Evolutionary conservation across 164 flowering plant genomes (phyloP).

Genomic region (Vitis cinerea): DNA sequence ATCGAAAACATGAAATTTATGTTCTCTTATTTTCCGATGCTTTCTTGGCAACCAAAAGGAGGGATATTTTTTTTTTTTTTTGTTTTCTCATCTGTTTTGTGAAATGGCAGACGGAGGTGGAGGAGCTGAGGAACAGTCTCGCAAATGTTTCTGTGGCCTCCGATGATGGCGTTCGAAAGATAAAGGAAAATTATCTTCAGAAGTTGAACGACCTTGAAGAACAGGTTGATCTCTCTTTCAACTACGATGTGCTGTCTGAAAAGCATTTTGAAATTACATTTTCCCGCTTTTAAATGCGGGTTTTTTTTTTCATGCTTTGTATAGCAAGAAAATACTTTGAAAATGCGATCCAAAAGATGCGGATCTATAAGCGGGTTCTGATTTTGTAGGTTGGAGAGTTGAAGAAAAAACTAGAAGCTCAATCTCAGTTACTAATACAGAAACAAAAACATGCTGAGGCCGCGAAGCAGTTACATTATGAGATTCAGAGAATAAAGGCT

Average conservation of each 20-base stretch:
- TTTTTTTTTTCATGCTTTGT: neutral
- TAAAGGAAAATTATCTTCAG: constrained; percentile 68
- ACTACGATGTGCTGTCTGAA: neutral
- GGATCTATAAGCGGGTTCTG: neutral
- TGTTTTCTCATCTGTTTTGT: constrained; percentile 2
- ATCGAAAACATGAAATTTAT: neutral
- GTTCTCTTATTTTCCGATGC: neutral
- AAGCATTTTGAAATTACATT: neutral
- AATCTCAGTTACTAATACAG: constrained; percentile 66
- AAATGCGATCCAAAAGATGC: no score
- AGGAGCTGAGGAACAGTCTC: constrained; percentile 54
- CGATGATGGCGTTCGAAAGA: constrained; percentile 58
- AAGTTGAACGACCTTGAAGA: constrained; percentile 67
- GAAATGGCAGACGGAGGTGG: constrained; percentile 72
- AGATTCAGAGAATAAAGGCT: constrained; percentile 76
- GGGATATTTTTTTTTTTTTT: neutral
- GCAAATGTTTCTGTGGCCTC: constrained; percentile 50
- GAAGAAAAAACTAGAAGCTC: constrained; percentile 78
- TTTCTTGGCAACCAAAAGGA: neutral
- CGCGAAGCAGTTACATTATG: constrained; percentile 59
- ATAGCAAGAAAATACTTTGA: no score
- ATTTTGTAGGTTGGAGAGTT: constrained; percentile 59
- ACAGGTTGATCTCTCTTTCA: constrained; percentile 45
- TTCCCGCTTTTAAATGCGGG: neutral
- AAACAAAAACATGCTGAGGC: constrained; percentile 69